Evolutionary conservation across 306 rosid genomes (phyloP).

Genomic region (Albizia julibrissin): DNA sequence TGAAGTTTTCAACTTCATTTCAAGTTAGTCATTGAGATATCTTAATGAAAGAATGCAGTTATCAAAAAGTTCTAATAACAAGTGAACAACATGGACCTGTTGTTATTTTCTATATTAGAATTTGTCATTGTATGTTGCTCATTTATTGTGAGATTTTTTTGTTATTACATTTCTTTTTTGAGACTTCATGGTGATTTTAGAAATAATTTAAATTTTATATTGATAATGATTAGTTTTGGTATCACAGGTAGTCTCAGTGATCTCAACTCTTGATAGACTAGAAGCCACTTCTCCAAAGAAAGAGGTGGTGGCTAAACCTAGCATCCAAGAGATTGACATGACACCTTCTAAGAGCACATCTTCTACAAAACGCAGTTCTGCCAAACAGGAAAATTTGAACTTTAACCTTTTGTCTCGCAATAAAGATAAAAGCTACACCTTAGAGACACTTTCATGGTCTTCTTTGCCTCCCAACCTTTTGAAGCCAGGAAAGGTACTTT

Average conservation of each 20-base stretch:
- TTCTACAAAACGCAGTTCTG: slow-evolving; percentile 46
- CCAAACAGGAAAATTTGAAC: slow-evolving; percentile 66
- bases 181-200: too few relatives aligned
- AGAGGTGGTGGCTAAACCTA: slow-evolving; percentile 41
- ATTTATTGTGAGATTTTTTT: too few relatives aligned
- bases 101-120: too few relatives aligned
- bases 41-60: too few relatives aligned
- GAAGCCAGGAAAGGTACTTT: slow-evolving; percentile 62
- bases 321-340: slow-evolving; percentile 42
- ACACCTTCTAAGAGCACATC: slow-evolving; percentile 45
- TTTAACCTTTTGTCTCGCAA: slow-evolving; percentile 42
- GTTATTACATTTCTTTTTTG: too few relatives aligned
- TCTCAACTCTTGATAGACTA: slow-evolving; percentile 41
- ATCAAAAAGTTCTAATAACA: too few relatives aligned
- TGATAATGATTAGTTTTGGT: slow-evolving; percentile 36
- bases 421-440: slow-evolving; percentile 43
- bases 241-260: slow-evolving; percentile 49
- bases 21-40: slow-evolving; percentile 5
- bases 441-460: slow-evolving; percentile 64
- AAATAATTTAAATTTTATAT: background rate
- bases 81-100: too few relatives aligned
- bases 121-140: too few relatives aligned
- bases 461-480: slow-evolving; percentile 62
- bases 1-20: slow-evolving; percentile 18
- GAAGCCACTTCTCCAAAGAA: slow-evolving; percentile 55